A percentile compares a stretch with the other conserved stretches of the same genome.
Conservation (phyloP, 2,329 filamentous ascomycete genomes). For the Hypomyces rosellus region DNA sequence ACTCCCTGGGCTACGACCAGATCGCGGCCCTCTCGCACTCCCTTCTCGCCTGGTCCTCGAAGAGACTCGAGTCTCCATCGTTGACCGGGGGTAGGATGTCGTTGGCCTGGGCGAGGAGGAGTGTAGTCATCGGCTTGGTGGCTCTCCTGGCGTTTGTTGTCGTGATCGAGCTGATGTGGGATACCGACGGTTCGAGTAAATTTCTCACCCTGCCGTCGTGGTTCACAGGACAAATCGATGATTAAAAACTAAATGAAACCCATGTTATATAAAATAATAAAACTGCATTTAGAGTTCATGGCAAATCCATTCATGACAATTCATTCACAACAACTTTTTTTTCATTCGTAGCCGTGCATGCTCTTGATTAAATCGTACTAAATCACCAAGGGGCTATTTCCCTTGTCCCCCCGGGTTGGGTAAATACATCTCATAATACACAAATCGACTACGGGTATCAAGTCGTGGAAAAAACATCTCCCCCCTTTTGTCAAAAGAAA, state of each 20-base stretch:
- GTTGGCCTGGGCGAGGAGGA: conserved; percentile 3
- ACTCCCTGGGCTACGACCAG: conserved; percentile 38
- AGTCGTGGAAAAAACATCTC: background rate
- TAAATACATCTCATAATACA: background rate
- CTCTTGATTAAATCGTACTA: background rate
- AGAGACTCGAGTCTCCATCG: conserved; percentile 17
- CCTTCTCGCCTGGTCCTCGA: conserved; percentile 18
- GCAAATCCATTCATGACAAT: too few species aligned
- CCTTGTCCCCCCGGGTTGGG: too few species aligned
- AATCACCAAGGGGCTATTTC: too few species aligned
- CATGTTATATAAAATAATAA: background rate
- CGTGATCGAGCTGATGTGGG: conserved; percentile 13
- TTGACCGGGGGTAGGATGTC: conserved; percentile 11
- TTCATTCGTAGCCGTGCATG: background rate
- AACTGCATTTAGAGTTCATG: too few species aligned
- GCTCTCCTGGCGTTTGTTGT: conserved; percentile 22
- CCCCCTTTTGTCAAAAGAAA: background rate
- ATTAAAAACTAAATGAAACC: background rate
- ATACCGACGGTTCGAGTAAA: background rate
- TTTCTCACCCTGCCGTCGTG: background rate
- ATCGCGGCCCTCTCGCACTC: conserved; percentile 19
- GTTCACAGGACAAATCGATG: background rate
- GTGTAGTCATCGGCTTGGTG: conserved; percentile 11
- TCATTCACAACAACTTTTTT: background rate
- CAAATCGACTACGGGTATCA: background rate